Conservation (phyloP, 257 asterid genomes). For the Fraxinus quadrangulata region DNA sequence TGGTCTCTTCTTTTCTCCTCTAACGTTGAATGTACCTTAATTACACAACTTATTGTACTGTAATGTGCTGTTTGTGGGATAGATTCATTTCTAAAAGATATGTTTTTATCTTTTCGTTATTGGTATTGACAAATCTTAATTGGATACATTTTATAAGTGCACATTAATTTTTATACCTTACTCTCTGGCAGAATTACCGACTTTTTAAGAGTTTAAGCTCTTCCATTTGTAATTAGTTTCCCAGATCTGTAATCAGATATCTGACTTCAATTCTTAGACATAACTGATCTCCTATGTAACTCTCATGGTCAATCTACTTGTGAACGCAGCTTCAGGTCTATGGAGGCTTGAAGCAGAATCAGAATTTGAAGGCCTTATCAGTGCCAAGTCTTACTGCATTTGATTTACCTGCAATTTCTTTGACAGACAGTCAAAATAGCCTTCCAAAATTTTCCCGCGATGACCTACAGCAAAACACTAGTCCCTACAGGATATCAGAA, state of each 20-base stretch:
- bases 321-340: slow-evolving; percentile 67
- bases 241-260: not conserved
- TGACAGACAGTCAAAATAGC: not conserved
- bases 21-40: not conserved
- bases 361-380: slow-evolving; percentile 57
- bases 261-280: not conserved
- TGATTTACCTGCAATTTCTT: slow-evolving; percentile 87
- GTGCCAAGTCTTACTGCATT: slow-evolving; percentile 65
- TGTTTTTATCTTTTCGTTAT: not conserved
- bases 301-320: slow-evolving; percentile 4
- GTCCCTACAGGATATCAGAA: slow-evolving; percentile 14
- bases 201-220: not conserved
- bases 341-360: slow-evolving; percentile 58
- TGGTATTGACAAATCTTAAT: not conserved
- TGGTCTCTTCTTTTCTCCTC: not conserved
- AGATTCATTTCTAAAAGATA: not conserved
- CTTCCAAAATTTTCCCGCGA: not conserved
- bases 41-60: not conserved
- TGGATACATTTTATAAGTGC: not conserved
- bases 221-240: not conserved
- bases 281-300: not conserved
- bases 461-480: not conserved
- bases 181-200: slow-evolving; percentile 10
- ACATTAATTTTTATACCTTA: not conserved
- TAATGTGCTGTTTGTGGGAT: not conserved